Percentiles rank a stretch among this genome's conserved stretches.
Conservation (phyloP, 495 filamentous ascomycete genomes). For the Lindgomyces ingoldianus region DNA sequence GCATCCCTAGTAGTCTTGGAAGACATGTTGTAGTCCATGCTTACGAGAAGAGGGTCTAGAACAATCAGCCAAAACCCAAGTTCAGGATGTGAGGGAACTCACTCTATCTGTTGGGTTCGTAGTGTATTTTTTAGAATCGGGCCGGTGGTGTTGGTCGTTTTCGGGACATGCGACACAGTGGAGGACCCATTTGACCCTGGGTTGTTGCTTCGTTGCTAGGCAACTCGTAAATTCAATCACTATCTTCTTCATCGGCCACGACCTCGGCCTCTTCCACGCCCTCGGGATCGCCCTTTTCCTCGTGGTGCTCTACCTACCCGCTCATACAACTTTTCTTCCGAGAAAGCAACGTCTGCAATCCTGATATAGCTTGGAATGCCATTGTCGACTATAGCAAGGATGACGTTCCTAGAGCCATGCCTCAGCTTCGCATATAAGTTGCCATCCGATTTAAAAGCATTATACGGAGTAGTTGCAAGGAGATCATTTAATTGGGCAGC, state of each 20-base stretch:
- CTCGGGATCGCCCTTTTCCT: slow-evolving; percentile 44
- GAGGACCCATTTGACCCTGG: no score
- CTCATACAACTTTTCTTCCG: slow-evolving; percentile 66
- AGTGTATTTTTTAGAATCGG: no score
- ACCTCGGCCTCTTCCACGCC: slow-evolving; percentile 50
- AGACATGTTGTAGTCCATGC: no score
- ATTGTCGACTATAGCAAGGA: slow-evolving; percentile 85
- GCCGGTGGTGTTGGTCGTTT: no score
- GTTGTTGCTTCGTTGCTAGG: no score
- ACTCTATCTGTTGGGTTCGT: no score
- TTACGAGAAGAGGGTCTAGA: no score
- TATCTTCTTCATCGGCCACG: slow-evolving; percentile 27
- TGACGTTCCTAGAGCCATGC: slow-evolving; percentile 79
- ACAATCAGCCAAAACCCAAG: no score
- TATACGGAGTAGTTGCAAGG: slow-evolving; percentile 66
- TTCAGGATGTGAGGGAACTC: no score
- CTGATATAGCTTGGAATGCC: slow-evolving; percentile 86
- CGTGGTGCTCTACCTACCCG: slow-evolving; percentile 44
- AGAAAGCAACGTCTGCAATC: slow-evolving; percentile 77
- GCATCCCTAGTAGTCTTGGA: no score
- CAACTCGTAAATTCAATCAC: no score
- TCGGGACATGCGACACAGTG: no score
- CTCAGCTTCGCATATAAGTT: slow-evolving; percentile 56
- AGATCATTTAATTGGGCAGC: slow-evolving; percentile 68
- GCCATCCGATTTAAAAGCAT: slow-evolving; percentile 51